phyloP scores from a whole-genome alignment of 2,329 filamentous ascomycete genomes.

The Fusarium humuli region DNA sequence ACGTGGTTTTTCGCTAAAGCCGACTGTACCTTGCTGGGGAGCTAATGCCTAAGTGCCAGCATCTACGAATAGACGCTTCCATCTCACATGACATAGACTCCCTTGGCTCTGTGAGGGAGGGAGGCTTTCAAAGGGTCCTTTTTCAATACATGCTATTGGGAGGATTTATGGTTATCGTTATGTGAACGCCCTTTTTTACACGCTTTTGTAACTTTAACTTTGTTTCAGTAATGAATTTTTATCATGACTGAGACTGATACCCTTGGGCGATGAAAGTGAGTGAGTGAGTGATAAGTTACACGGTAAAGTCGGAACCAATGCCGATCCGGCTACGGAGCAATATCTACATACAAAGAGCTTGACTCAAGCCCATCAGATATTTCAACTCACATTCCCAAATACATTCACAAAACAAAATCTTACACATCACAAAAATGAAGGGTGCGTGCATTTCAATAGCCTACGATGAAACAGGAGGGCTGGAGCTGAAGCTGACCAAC shows the following conservation, averaged over 20 bases:
- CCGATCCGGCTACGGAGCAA: conserved; percentile 35
- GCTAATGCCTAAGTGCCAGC: conserved; percentile 8
- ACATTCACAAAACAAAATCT: background rate
- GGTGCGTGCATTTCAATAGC: conserved; percentile 31
- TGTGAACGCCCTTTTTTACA: background rate
- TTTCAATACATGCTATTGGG: background rate
- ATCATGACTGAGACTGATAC: background rate
- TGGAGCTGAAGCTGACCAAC: conserved; percentile 12
- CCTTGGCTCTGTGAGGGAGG: background rate
- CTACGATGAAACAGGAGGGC: conserved; percentile 12
- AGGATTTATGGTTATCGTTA: background rate
- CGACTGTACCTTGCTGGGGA: conserved; percentile 25
- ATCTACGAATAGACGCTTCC: conserved; percentile 12
- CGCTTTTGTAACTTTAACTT: background rate
- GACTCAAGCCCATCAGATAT: conserved; percentile 14
- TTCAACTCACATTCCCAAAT: conserved; percentile 2
- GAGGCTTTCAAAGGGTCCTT: conserved; percentile 7
- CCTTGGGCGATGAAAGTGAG: background rate
- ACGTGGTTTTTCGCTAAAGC: conserved; percentile 34
- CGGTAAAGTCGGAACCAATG: conserved; percentile 31
- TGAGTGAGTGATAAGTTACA: conserved; percentile 9
- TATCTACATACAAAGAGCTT: conserved; percentile 21
- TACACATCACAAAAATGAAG: conserved; percentile 35
- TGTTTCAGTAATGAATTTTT: background rate
- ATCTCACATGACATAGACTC: conserved; percentile 40